Evolutionary conservation across 768 basidiomycete species (phyloP), one percentile per base, ranked within the genome.

Genomic region (Ramaria rubella): DNA sequence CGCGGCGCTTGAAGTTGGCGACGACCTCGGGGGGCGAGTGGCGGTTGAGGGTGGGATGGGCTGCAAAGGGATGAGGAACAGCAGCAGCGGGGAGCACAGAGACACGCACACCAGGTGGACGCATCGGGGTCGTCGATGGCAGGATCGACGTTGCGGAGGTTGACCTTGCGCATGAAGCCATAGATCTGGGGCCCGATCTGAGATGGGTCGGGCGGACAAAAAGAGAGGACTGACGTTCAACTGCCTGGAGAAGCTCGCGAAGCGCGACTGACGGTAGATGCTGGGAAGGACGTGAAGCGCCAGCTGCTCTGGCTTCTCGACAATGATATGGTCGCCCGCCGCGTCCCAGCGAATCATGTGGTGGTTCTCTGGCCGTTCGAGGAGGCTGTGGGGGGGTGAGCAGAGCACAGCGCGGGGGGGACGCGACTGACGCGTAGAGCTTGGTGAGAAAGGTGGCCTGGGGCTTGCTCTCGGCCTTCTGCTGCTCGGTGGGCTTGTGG

Each of bases 301-400:
- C 58, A 96, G 85, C 69, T 94, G 92, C 68, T 92, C 90, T 61
- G 93, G 94, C 30, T 88, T 77, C 67, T 94, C 93, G 55, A 96
- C 93, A 72, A 96, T 92, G 77, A 96, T 94, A 67, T 93, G 88
- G 68, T 93, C 89, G 60, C 93, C 94, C 21, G 86, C 84, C 15
- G 87, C 86, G 68, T 94, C 92, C 93, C 93, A 96, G 52, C 93
- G 87, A 69, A 96, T 94, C 88, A 95, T 94, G 70, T 93, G 89
- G 64, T 94, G 89, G 72, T 94, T 94, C 72, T 94, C 92, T 57
- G 87, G 82, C 48, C 90, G 85, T 70, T 93, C 91, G 67, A 93
- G 83, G 49, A 93, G 84, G 51, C 90, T 93, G 65, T 53, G 60
- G 24, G 46, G 40, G 55, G 50, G 26, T 52, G 61, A 61, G 60